Evolutionary conservation across 2,329 filamentous ascomycete genomes (phyloP).

Genomic region (Phaeosphaeria sp.): DNA sequence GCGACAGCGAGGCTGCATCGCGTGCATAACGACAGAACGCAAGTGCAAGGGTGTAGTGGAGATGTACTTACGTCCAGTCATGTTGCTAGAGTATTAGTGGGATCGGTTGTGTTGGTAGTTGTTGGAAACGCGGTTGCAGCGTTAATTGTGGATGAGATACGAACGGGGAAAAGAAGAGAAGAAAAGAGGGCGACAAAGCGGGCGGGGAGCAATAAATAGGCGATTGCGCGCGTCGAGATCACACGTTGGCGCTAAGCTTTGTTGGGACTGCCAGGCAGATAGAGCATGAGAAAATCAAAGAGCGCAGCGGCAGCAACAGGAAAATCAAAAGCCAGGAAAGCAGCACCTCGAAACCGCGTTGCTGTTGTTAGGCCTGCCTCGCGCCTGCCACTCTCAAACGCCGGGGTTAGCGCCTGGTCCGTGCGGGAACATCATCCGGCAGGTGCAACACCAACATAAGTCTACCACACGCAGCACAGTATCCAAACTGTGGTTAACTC

Average conservation of each 20-base stretch:
- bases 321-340: constrained; percentile 5
- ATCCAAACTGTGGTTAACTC: too few species aligned
- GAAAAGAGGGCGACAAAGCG: constrained; percentile 20
- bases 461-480: neutral
- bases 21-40: constrained; percentile 12
- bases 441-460: neutral
- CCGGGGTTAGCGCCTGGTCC: neutral
- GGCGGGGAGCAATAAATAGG: constrained; percentile 27
- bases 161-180: constrained; percentile 26
- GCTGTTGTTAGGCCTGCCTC: constrained; percentile 10
- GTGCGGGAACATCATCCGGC: neutral
- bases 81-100: constrained; percentile 41
- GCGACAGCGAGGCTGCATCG: constrained; percentile 11
- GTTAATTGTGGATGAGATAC: constrained; percentile 12
- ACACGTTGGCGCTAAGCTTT: constrained; percentile 32
- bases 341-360: constrained; percentile 9
- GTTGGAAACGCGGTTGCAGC: constrained; percentile 7
- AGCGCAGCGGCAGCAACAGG: constrained; percentile 4
- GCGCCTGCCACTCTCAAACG: neutral
- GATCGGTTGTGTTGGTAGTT: constrained; percentile 25
- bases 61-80: constrained; percentile 52
- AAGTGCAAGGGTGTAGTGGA: constrained; percentile 14
- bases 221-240: constrained; percentile 28
- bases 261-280: constrained; percentile 24
- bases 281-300: constrained; percentile 24